Evolutionary conservation across 169 alveolate genomes (phyloP).

Genomic region (Plasmodium reichenowi): DNA sequence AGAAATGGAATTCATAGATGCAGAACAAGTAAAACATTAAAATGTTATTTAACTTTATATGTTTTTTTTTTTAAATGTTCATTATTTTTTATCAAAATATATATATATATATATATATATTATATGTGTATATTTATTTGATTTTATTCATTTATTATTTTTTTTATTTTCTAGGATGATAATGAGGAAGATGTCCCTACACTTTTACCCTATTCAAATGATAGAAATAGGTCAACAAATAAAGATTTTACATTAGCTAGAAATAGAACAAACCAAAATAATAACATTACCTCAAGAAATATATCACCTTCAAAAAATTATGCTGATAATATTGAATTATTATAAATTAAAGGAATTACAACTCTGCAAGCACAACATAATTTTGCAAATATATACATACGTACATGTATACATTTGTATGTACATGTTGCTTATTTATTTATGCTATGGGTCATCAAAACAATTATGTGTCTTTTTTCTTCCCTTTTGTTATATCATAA

Average conservation of each 20-base stretch:
- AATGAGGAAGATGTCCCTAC: constrained; percentile 88
- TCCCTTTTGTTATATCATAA: too few relatives aligned
- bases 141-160: not conserved
- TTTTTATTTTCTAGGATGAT: constrained; percentile 31
- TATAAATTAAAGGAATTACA: constrained; percentile 8
- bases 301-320: constrained; percentile 38
- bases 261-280: constrained; percentile 68
- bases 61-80: not conserved
- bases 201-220: constrained; percentile 75
- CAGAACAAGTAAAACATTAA: constrained; percentile 80
- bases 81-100: constrained; percentile 1
- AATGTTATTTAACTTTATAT: not conserved
- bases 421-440: too few relatives aligned
- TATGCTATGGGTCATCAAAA: too few relatives aligned
- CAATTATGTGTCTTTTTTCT: too few relatives aligned
- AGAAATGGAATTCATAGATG: constrained; percentile 87
- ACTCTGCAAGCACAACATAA: too few relatives aligned
- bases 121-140: not conserved
- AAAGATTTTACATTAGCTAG: constrained; percentile 58
- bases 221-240: constrained; percentile 60
- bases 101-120: not conserved
- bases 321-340: constrained; percentile 62
- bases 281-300: constrained; percentile 40
- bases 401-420: not conserved
- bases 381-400: not conserved